Base-by-base conservation (phyloP, 345 rosid genomes). In the Salix suchowensis region DNA sequence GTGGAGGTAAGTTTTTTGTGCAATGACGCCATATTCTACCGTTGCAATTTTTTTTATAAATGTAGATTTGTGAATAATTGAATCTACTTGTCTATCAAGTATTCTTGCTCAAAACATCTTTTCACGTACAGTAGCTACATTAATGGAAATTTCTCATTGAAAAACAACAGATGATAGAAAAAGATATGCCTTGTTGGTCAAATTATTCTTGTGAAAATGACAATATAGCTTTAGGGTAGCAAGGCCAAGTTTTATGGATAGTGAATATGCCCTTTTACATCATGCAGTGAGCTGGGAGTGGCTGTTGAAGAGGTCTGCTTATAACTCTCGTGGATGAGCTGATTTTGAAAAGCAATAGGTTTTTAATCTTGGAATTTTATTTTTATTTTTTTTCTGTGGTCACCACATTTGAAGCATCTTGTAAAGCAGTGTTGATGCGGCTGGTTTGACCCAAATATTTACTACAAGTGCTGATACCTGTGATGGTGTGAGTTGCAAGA, bases 371-470 rank as follows among this genome's bases (percentile, higher is more conserved):
- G 76, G 79, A 75, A 67, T 10, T 70, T 77, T 9, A 1, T n/a
- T 52, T 18, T 52, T 19, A 6, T 5, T 82, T 71, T 34, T 80
- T 83, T 74, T 26, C 78, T 74, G 82, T 79, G 85, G 68, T 79
- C 80, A 72, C 80, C 52, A 79, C 72, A 58, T 78, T 75, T 40
- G 84, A 87, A 83, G 90, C 89, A 84, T 82, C 86, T 74, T 86
- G 89, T 85, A 86, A 84, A 91, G 84, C 46, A 79, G 81, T 67
- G 70, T 67, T 65, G 86, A 82, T 87, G 86, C 83, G 76, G 78
- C 83, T 15, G 28, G 36, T 76, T 70, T 65, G 70, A 69, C 75
- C 75, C 28, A 71, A 78, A 76, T 79, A 78, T 82, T 65, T 73
- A 60, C 77, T 71, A 77, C 65, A 77, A 84, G 68, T 39, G 65